Evolutionary conservation across 1,284 basidiomycete species (phyloP), one percentile per base, ranked within the genome.

Genomic region (Cutaneotrichosporon cutaneum): DNA sequence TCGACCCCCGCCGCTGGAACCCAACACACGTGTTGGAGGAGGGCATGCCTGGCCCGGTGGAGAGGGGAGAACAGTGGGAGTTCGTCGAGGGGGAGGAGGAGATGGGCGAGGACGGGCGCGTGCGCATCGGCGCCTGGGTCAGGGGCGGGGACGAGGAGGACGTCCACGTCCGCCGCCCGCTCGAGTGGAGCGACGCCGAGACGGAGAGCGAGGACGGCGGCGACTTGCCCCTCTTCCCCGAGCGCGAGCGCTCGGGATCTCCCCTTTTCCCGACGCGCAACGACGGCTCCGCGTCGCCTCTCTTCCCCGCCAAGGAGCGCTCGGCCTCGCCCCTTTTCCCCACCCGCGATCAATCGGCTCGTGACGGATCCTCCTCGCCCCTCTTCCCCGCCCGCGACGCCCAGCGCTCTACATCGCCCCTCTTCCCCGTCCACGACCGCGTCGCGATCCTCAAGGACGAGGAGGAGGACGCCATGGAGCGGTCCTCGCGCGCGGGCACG

Each of bases 1-100:
- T 75, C 45, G 68, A 76, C 56, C 75, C 72, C 0, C 36, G 60
- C 22, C 52, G 63, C 8, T 76, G 70, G 66, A 60, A 59, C 3
- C 60, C 66, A 1, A 54, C 56, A 1, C 69, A 74, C 58, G 27
- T 70, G 13, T 26, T 57, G 7, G 56, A 30, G 13, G 14, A 16
- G 4, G 62, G 61, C 22, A 35, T 61, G 4, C 45, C 44, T 16
- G 64, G 61, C 35, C 42, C 52, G 4, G 48, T 56, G 21, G 45
- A n/a, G 5, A 32, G 44, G 9, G 57, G 21, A 3, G 56, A 47
- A 7, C 57, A 47, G 14, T 63, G 62, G 62, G 59, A 58, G 50
- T 67, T 60, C 27, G 52, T 53, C 27, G 52, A 54, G 21, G 52
- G 21, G 10, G 57, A 50, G n/a, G 62, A 58, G 3, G 58, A 60